Evolutionary conservation across 768 basidiomycete species (phyloP).

Genomic region (Lepiota brunneoincarnata): DNA sequence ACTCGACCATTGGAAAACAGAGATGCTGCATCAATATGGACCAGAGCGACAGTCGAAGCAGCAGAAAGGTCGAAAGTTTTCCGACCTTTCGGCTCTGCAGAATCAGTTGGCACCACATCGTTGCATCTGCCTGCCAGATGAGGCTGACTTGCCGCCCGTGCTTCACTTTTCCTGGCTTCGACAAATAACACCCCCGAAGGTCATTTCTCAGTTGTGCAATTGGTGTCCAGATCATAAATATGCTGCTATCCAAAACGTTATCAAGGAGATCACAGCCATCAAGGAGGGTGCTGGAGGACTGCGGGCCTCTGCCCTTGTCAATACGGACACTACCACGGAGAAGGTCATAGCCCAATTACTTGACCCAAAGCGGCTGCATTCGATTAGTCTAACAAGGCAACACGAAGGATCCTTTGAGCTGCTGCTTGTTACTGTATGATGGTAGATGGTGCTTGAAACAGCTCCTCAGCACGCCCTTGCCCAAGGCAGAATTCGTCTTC

Average conservation of each 20-base stretch:
- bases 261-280: slow-evolving; percentile 13
- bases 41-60: not conserved
- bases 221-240: not conserved
- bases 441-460: slow-evolving; percentile 18
- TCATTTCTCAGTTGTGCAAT: not conserved
- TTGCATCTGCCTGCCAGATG: slow-evolving; percentile 1
- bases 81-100: not conserved
- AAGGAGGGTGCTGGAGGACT: not conserved
- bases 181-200: not conserved
- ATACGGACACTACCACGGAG: slow-evolving; percentile 11
- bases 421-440: slow-evolving; percentile 19
- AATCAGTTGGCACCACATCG: not conserved
- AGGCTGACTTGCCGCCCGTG: not conserved
- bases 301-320: slow-evolving; percentile 2
- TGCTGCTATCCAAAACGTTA: slow-evolving; percentile 14
- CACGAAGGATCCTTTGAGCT: slow-evolving; percentile 15
- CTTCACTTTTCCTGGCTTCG: not conserved
- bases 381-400: slow-evolving; percentile 36
- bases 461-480: slow-evolving; percentile 21
- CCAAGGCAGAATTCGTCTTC: slow-evolving; percentile 33
- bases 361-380: slow-evolving; percentile 26
- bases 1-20: not conserved
- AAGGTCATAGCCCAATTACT: slow-evolving; percentile 9
- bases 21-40: not conserved
- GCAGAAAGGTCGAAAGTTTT: not conserved